Base-by-base conservation (phyloP, 371 early-diverging fungal genomes). In the Choanephora cucurbitarum region DNA sequence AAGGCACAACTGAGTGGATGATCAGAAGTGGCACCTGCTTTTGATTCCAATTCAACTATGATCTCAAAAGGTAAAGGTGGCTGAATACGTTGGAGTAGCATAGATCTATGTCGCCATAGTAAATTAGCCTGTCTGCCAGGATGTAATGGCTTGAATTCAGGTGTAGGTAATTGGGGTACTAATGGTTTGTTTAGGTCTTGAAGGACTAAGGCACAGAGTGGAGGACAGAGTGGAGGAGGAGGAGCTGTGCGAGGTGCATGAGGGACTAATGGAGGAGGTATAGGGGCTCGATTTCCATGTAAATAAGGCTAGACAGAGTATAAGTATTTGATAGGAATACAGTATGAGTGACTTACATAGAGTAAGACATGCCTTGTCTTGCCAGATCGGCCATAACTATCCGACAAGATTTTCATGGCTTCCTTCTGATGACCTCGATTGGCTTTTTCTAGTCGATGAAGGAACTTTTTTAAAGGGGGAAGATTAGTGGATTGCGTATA, bases 231-330 rank as follows among this genome's bases (percentile, higher is more conserved):
- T 3, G 57, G 52, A 8, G 72, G 71, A 7, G 79, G 79, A 8
- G 79, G 79, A 4, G 79, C 67, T 28, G 79, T 79, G 18, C 67
- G 71, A 9, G 72, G 71, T 3, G 60, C 62, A 55, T 73, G 72
- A 6, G 75, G 57, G 5, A 73, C 62, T 24, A 75, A 57, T 5
- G 79, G 75, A 10, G 54, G 54, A 18, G 73, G 71, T n/a, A 23
- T 10, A 6, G 33, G 44, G 5, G 67, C 67, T 23, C 53, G 48
- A 39, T 67, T 55, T 1, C 44, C 45, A 41, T 69, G 42, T 5
- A 72, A 22, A 59, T 68, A 70, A 41, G 72, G 69, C 75, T 71
- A 60, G 19, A 42, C 0, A 44, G 34, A 21, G 19, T 15, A 15
- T 22, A 8, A 28, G 24, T 40, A 42, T 40, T 13, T 33, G 19